Base-by-base conservation (phyloP, 2,329 filamentous ascomycete species). In the Monilinia laxa region DNA sequence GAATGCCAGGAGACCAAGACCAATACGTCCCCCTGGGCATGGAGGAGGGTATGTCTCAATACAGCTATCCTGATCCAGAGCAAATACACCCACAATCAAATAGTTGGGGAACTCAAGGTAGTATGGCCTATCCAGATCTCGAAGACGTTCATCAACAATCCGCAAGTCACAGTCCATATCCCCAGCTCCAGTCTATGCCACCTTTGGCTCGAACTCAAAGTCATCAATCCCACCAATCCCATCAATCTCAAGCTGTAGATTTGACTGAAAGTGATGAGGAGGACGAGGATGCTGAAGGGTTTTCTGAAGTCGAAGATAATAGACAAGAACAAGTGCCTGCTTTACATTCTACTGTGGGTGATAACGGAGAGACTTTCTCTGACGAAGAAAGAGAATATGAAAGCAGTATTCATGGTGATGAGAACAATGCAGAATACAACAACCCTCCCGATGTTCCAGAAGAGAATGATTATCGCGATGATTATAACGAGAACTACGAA, bases 161-260 rank as follows among this genome's bases (percentile, higher is more conserved):
- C 25, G 11, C 40, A 12, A 23, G 56, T n/a, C 40, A 31, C 54
- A 60, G 40, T 54, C 51, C 62, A 65, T 57, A 56, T 42, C 25
- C 65, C 31, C 51, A 57, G 10, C 60, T 68, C 18, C 49, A 56
- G 28, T 59, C 65, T 4, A 71, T 72, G 66, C 38, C 60, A 42
- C 52, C 65, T 7, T 71, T 72, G 67, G 72, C 72, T 60, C 68
- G 71, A 28, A 72, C 72, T 7, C 69, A 71, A 66, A 73, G 73
- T 28, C 64, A 66, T 51, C 58, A 38, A 49, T 60, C 42, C 10
- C 16, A 18, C 11, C 55, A 57, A 14, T 40, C 35, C 10, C 18
- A n/a, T n/a, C 25, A 60, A 53, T 74, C 74, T 35, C 63, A 65
- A 52, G 60, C 68, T 53, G 68, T 75, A 28, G 71, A 74, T 63